phyloP scores from a whole-genome alignment of 441 rosid species.

The Brassica hybrid region DNA sequence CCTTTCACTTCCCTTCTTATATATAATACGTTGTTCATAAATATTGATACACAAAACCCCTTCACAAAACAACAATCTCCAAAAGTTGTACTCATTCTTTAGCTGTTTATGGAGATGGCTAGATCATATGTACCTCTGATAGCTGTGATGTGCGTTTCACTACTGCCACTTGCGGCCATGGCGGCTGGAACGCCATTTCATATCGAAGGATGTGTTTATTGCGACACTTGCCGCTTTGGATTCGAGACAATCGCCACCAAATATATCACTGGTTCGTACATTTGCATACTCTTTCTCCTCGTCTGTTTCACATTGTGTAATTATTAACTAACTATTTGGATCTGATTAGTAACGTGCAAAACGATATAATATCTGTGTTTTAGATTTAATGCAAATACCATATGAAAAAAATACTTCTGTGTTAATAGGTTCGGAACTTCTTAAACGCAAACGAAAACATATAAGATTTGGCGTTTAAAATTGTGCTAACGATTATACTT shows the following conservation, averaged over 20 bases:
- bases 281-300: not conserved
- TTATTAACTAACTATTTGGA: not conserved
- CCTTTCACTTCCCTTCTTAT: constrained; percentile 19
- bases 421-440: not conserved
- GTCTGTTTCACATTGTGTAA: not conserved
- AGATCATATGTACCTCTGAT: constrained; percentile 17
- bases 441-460: not conserved
- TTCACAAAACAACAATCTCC: constrained; percentile 7
- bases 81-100: not conserved
- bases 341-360: not conserved
- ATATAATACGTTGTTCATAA: constrained; percentile 7
- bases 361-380: not conserved
- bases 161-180: constrained; percentile 45
- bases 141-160: constrained; percentile 28
- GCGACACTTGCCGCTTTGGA: constrained; percentile 79
- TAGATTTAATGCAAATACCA: not conserved
- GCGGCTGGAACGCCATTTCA: constrained; percentile 48
- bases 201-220: constrained; percentile 60
- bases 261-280: constrained; percentile 51
- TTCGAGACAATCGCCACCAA: constrained; percentile 62
- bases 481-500: not conserved
- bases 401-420: not conserved
- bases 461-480: not conserved
- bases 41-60: constrained; percentile 3
- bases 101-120: constrained; percentile 42